Conservation (phyloP, 495 filamentous ascomycete species). For the Penicillium goetzii region DNA sequence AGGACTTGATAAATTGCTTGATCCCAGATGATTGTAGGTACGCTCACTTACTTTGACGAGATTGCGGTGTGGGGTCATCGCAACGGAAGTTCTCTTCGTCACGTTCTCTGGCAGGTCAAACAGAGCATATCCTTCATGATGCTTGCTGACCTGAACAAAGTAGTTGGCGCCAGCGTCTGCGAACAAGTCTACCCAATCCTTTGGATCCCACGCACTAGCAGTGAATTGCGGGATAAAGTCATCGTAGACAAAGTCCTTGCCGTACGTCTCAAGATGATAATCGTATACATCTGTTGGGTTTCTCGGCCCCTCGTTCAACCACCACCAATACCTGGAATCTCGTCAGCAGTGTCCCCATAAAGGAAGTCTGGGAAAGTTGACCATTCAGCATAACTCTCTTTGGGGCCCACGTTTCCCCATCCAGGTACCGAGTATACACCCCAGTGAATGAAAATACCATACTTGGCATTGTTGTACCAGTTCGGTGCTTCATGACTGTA, state of each 20-base stretch:
- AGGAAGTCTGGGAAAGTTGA: slow-evolving; percentile 17
- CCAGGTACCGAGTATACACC: slow-evolving; percentile 57
- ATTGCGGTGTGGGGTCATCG: slow-evolving; percentile 49
- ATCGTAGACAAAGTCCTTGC: slow-evolving; percentile 55
- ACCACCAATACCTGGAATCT: slow-evolving; percentile 43
- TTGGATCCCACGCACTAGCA: slow-evolving; percentile 49
- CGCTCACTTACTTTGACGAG: slow-evolving; percentile 19
- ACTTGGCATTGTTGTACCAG: slow-evolving; percentile 59
- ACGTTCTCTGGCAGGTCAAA: slow-evolving; percentile 51
- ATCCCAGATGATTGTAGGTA: background rate
- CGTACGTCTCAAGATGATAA: slow-evolving; percentile 55
- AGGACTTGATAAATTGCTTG: background rate
- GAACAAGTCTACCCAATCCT: slow-evolving; percentile 61
- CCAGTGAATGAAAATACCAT: slow-evolving; percentile 63
- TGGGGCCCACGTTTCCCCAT: slow-evolving; percentile 54
- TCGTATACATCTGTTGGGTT: slow-evolving; percentile 43
- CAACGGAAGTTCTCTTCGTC: slow-evolving; percentile 50
- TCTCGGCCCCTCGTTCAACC: slow-evolving; percentile 37
- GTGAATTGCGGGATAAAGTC: slow-evolving; percentile 60
- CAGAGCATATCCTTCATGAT: slow-evolving; percentile 58
- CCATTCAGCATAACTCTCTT: slow-evolving; percentile 61
- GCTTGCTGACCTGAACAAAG: slow-evolving; percentile 57
- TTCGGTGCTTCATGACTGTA: slow-evolving; percentile 54
- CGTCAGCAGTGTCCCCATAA: background rate
- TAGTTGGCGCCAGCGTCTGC: slow-evolving; percentile 58